These are phyloP conservation scores for Mariannaea elegans DNA, from an alignment of 2,329 filamentous ascomycete species.

Conservation along the genomic window DNA sequence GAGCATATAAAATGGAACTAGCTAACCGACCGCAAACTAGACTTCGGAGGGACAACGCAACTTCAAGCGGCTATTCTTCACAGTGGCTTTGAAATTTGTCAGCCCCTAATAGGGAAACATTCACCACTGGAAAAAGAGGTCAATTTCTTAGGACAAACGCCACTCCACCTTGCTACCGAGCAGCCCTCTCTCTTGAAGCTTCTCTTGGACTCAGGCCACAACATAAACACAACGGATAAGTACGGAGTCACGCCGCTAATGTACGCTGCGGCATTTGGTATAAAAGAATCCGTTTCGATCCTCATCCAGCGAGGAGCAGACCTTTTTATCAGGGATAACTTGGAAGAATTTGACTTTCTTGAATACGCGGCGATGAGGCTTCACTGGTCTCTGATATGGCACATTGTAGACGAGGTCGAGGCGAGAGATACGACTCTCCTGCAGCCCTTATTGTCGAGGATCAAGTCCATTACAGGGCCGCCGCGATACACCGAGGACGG, in stretches of 20 bases:
- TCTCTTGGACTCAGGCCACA: neutral
- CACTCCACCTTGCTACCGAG: neutral
- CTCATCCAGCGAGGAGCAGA: neutral
- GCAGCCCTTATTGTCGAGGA: neutral
- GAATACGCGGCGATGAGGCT: neutral
- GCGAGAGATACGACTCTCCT: neutral
- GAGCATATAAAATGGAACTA: neutral
- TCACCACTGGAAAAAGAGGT: neutral
- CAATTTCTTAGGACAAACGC: slow-evolving; percentile 9
- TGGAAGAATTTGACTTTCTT: neutral
- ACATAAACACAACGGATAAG: neutral
- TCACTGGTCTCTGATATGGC: neutral
- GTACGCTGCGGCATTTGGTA: neutral
- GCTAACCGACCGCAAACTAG: neutral
- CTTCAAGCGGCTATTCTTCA: neutral
- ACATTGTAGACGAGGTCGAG: neutral
- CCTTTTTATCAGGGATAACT: neutral
- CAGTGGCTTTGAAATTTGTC: neutral
- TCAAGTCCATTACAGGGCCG: neutral
- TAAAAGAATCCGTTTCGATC: neutral
- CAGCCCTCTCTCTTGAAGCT: neutral
- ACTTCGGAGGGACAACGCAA: neutral
- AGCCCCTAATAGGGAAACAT: neutral
- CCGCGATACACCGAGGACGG: neutral
- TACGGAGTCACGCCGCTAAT: neutral